phyloP scores from a whole-genome alignment of 129 eudicot genomes.

The Tanacetum coccineum region DNA sequence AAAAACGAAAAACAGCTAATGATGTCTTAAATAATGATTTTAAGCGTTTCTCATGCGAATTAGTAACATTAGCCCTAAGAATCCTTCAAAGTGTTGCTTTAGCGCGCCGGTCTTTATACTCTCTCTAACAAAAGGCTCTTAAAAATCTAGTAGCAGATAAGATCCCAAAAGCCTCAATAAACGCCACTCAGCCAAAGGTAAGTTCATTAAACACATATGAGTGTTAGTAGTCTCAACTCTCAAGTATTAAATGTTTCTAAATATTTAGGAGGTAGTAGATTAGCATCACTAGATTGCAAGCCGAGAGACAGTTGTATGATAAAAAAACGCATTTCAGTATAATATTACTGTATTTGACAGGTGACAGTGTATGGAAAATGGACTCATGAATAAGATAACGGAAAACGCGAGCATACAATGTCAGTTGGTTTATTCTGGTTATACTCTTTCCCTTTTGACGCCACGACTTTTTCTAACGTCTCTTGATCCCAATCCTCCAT shows the following conservation, averaged over 20 bases:
- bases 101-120: background rate
- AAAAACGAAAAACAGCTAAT: too few relatives aligned
- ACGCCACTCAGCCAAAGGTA: background rate
- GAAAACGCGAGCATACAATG: constrained; percentile 37
- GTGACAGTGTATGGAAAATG: constrained; percentile 2
- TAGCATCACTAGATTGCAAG: background rate
- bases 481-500: constrained; percentile 79
- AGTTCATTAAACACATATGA: background rate
- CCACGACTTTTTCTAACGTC: constrained; percentile 54
- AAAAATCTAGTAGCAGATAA: background rate
- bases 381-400: constrained; percentile 1
- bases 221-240: background rate
- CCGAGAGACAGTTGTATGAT: background rate
- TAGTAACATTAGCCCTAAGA: too few relatives aligned
- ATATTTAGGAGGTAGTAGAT: background rate
- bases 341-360: background rate
- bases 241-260: background rate
- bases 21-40: too few relatives aligned
- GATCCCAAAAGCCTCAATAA: background rate
- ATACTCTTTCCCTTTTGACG: constrained; percentile 57
- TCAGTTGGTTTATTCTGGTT: constrained; percentile 65
- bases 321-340: background rate
- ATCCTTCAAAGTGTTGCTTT: too few relatives aligned
- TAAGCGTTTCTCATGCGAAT: too few relatives aligned
- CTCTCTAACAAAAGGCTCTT: background rate